These are phyloP conservation scores for Helichrysum umbraculigerum DNA, from an alignment of 129 eudicot species.

Conservation along the genomic window DNA sequence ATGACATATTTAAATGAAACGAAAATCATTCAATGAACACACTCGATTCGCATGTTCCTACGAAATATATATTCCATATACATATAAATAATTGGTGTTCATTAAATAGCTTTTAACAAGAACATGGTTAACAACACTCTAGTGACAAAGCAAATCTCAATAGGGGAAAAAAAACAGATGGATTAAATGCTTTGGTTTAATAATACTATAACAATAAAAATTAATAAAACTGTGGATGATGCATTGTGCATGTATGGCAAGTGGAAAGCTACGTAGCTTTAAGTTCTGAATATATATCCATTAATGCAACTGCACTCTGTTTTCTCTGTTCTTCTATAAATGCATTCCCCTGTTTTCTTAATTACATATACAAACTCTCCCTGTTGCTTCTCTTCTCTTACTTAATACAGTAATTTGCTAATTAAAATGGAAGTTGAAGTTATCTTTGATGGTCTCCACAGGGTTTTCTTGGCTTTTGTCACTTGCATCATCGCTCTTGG, in stretches of 20 bases:
- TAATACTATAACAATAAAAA: neutral
- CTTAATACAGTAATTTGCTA: too few species aligned
- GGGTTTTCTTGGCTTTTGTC: slow-evolving; percentile 29
- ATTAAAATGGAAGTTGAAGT: slow-evolving; percentile 18
- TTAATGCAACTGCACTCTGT: slow-evolving; percentile 32
- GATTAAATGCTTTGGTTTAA: slow-evolving; percentile 3
- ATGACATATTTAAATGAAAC: too few species aligned
- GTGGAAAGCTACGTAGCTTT: slow-evolving; percentile 39
- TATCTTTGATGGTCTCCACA: slow-evolving; percentile 32
- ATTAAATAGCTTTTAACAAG: too few species aligned
- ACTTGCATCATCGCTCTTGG: slow-evolving; percentile 62
- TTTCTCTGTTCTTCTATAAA: slow-evolving; percentile 27
- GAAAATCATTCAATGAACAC: too few species aligned
- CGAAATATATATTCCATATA: too few species aligned
- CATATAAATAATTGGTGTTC: too few species aligned
- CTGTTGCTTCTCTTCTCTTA: too few species aligned
- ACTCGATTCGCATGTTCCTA: too few species aligned
- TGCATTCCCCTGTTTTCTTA: slow-evolving; percentile 9
- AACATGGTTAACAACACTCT: too few species aligned
- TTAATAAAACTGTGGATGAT: slow-evolving; percentile 10
- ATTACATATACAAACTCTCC: neutral
- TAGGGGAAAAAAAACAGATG: neutral
- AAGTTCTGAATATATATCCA: slow-evolving; percentile 15
- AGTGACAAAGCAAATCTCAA: too few species aligned
- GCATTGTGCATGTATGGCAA: slow-evolving; percentile 41